Evolutionary conservation across 768 basidiomycete species (phyloP).

Genomic region (Mycena amicta): DNA sequence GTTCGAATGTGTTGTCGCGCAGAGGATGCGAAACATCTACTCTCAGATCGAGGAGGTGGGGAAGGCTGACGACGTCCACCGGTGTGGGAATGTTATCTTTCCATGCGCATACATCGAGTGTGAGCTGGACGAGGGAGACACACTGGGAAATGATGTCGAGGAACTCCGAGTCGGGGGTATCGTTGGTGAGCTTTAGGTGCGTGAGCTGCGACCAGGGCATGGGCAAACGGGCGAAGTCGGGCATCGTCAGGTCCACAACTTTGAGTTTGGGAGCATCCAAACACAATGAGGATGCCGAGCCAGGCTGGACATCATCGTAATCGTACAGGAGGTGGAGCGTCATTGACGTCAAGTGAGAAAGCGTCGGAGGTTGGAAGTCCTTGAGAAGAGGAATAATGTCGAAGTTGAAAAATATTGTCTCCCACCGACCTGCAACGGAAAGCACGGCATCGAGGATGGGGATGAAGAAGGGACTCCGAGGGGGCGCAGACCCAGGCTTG

Average conservation of each 20-base stretch:
- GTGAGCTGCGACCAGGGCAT: conserved; percentile 16
- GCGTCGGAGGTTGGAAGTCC: not conserved
- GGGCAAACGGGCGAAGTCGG: not conserved
- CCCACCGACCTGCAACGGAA: not conserved
- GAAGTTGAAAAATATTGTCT: not conserved
- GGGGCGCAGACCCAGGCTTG: not conserved
- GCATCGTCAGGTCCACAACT: not conserved
- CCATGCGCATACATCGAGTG: not conserved
- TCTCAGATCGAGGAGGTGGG: not conserved
- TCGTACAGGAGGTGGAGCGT: too few relatives aligned
- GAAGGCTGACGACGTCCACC: not conserved
- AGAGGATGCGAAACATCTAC: not conserved
- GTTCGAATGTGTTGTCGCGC: not conserved
- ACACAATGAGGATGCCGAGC: too few relatives aligned
- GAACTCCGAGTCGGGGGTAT: not conserved
- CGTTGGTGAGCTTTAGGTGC: not conserved
- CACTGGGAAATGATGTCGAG: conserved; percentile 4
- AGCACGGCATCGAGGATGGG: not conserved
- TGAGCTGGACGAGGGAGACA: not conserved
- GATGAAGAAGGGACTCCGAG: not conserved
- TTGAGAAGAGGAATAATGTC: not conserved
- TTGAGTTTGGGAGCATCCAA: too few relatives aligned
- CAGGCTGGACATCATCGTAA: too few relatives aligned
- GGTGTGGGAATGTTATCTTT: not conserved
- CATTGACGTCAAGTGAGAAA: not conserved